Conservation (phyloP, 2,329 filamentous ascomycete genomes). For the Trichoderma breve region DNA sequence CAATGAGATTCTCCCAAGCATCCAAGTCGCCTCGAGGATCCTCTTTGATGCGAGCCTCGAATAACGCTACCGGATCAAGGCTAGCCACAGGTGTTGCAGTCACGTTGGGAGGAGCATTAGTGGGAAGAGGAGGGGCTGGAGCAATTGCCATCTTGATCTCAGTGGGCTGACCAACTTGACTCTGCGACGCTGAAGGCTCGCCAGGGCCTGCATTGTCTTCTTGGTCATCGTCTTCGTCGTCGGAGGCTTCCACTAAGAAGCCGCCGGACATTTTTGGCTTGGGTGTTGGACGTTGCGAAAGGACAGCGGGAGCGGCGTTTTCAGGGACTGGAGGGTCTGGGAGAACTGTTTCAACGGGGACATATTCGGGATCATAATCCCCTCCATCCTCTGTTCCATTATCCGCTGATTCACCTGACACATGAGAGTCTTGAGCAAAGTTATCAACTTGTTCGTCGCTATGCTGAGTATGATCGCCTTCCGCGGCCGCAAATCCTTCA, state of each 20-base stretch:
- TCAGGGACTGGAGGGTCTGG: slow-evolving; percentile 41
- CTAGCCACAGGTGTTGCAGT: slow-evolving; percentile 41
- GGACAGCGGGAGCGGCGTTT: slow-evolving; percentile 29
- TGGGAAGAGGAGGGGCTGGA: slow-evolving; percentile 26
- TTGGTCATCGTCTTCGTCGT: slow-evolving; percentile 48
- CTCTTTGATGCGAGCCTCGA: slow-evolving; percentile 89
- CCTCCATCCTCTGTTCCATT: slow-evolving; percentile 52
- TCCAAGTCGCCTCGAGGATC: slow-evolving; percentile 91
- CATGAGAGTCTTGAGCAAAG: slow-evolving; percentile 46
- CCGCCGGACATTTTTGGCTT: slow-evolving; percentile 62
- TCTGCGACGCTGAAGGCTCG: not conserved
- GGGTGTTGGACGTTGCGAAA: slow-evolving; percentile 31
- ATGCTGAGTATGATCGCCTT: slow-evolving; percentile 56
- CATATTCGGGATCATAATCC: slow-evolving; percentile 59
- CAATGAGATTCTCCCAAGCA: slow-evolving; percentile 85
- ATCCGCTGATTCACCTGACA: slow-evolving; percentile 48
- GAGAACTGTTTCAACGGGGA: slow-evolving; percentile 43
- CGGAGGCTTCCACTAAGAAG: slow-evolving; percentile 60
- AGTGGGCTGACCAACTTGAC: slow-evolving; percentile 24
- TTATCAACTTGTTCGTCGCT: slow-evolving; percentile 56
- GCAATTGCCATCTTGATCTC: slow-evolving; percentile 24
- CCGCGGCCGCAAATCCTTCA: slow-evolving; percentile 53
- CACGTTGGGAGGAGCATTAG: slow-evolving; percentile 32
- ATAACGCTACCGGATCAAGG: slow-evolving; percentile 69
- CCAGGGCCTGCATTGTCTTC: not conserved